Percentiles rank a stretch among this genome's conserved stretches.
Conservation (phyloP, 176 grass and related monocot genomes). For the Bromus sterilis region DNA sequence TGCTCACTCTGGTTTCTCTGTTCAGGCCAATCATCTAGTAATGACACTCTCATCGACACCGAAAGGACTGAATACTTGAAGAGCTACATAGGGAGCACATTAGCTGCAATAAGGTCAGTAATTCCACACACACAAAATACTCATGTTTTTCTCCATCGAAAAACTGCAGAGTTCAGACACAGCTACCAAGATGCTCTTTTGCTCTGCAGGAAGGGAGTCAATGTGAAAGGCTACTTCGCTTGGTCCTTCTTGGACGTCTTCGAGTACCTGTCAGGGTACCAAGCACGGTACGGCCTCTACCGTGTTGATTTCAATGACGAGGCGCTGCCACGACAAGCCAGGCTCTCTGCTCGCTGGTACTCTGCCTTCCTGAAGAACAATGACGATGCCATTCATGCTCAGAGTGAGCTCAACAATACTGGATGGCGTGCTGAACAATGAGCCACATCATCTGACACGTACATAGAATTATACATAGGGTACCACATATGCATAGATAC, state of each 20-base stretch:
- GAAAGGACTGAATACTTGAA: neutral
- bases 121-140: neutral
- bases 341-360: slow-evolving; percentile 53
- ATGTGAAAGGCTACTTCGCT: slow-evolving; percentile 62
- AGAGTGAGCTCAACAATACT: neutral
- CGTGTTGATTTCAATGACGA: slow-evolving; percentile 48
- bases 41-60: neutral
- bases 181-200: neutral
- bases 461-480: neutral
- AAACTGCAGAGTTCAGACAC: neutral
- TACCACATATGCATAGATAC: neutral
- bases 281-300: slow-evolving; percentile 43
- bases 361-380: slow-evolving; percentile 34
- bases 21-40: neutral
- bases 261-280: slow-evolving; percentile 40
- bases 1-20: neutral
- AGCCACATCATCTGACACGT: neutral
- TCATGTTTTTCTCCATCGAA: neutral
- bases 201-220: slow-evolving; percentile 43
- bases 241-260: slow-evolving; percentile 72
- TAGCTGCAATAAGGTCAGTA: slow-evolving; percentile 34
- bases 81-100: neutral
- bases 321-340: slow-evolving; percentile 31
- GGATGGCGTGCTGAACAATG: slow-evolving; percentile 6
- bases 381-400: neutral